Evolutionary conservation across 805 yeast species (phyloP).

Genomic region (Saccharomyces mikatae): DNA sequence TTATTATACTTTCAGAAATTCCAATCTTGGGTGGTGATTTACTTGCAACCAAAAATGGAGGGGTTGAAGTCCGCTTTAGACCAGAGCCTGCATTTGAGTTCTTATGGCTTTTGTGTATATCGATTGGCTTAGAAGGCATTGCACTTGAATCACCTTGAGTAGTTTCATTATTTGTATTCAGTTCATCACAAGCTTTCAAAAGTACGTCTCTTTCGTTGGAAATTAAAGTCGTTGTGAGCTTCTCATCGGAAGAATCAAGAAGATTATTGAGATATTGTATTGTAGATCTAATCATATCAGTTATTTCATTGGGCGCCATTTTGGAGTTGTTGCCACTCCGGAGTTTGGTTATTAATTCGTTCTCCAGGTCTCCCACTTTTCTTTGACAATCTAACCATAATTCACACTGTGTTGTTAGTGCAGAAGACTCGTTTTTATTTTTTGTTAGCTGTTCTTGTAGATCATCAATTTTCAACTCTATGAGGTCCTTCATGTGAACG

Average conservation of each 20-base stretch:
- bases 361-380: constrained; percentile 17
- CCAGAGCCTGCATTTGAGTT: background rate
- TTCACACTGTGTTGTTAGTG: constrained; percentile 9
- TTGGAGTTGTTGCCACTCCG: background rate
- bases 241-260: constrained; percentile 5
- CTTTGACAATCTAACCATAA: constrained; percentile 21
- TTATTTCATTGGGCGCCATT: background rate
- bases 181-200: constrained; percentile 17
- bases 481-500: constrained; percentile 17
- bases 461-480: constrained; percentile 17
- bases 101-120: background rate
- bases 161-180: background rate
- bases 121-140: background rate
- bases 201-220: constrained; percentile 16
- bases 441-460: constrained; percentile 18
- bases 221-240: constrained; percentile 6
- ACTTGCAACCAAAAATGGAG: constrained; percentile 12
- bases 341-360: constrained; percentile 4
- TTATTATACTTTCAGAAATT: constrained; percentile 7
- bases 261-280: constrained; percentile 1
- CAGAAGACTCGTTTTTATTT: constrained; percentile 18
- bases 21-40: constrained; percentile 29
- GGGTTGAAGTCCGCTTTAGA: constrained; percentile 3
- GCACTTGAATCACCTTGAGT: background rate
- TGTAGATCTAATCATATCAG: background rate